Conservation (phyloP, 2,329 filamentous ascomycete genomes). For the Aspergillus transmontanensis region DNA sequence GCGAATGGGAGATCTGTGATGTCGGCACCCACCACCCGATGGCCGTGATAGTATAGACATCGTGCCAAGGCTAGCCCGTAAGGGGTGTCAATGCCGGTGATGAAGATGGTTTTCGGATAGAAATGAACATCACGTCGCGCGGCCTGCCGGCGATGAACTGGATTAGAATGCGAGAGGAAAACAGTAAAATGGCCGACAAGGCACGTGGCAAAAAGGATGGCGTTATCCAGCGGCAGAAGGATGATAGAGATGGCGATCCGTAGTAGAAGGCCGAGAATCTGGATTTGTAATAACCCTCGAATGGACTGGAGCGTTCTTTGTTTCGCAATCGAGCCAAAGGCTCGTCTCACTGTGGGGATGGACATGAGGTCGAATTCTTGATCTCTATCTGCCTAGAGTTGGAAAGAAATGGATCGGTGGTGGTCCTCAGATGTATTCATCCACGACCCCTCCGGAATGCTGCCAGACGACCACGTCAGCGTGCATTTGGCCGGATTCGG, state of each 20-base stretch:
- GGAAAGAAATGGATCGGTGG: neutral
- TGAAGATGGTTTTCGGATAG: conserved; percentile 60
- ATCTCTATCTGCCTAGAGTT: neutral
- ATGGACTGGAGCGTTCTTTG: conserved; percentile 12
- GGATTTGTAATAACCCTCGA: conserved; percentile 14
- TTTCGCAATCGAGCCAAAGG: conserved; percentile 15
- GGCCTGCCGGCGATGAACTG: conserved; percentile 24
- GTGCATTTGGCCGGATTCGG: conserved; percentile 12
- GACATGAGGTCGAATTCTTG: conserved; percentile 20
- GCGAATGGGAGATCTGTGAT: conserved; percentile 54
- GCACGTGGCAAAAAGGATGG: conserved; percentile 46
- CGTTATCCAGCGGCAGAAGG: conserved; percentile 54
- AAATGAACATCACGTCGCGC: conserved; percentile 37
- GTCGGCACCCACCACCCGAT: conserved; percentile 73
- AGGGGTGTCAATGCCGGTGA: conserved; percentile 73
- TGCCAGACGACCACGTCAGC: conserved; percentile 26
- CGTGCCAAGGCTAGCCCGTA: conserved; percentile 70
- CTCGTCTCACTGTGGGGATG: conserved; percentile 21
- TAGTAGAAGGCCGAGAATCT: conserved; percentile 27
- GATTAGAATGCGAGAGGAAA: conserved; percentile 19
- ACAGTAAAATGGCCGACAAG: conserved; percentile 31
- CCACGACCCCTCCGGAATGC: conserved; percentile 14
- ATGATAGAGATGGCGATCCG: conserved; percentile 29
- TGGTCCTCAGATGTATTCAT: neutral
- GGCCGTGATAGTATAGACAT: conserved; percentile 63